phyloP scores from a whole-genome alignment of 805 yeast species.

The Ogataea glucozyma region DNA sequence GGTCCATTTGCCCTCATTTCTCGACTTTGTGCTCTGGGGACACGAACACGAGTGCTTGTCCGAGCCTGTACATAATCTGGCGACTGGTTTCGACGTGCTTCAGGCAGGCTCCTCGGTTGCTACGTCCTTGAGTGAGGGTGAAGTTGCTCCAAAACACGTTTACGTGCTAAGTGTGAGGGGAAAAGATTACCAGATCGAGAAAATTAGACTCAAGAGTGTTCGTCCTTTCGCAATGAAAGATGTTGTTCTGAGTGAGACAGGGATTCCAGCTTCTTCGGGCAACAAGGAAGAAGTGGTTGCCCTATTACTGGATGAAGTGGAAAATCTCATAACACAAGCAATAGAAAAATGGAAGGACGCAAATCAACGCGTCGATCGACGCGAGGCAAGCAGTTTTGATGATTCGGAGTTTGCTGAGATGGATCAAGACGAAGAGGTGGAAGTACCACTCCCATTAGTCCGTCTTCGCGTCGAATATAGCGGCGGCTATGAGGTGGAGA shows the following conservation, averaged over 20 bases:
- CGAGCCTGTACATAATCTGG: constrained; percentile 58
- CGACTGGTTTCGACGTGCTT: constrained; percentile 69
- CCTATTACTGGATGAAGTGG: constrained; percentile 64
- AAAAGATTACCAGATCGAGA: constrained; percentile 54
- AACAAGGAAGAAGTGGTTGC: constrained; percentile 60
- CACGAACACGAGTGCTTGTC: constrained; percentile 96
- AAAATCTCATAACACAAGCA: constrained; percentile 63
- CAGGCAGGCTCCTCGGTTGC: constrained; percentile 96
- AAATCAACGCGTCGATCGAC: constrained; percentile 10
- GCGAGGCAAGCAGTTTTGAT: background rate
- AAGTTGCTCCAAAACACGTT: constrained; percentile 70
- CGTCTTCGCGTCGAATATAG: constrained; percentile 84
- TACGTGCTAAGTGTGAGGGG: constrained; percentile 70
- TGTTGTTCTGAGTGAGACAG: constrained; percentile 53
- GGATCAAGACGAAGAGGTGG: constrained; percentile 33
- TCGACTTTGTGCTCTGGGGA: constrained; percentile 92
- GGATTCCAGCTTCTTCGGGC: constrained; percentile 59
- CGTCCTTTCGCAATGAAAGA: constrained; percentile 82
- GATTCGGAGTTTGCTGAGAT: constrained; percentile 18
- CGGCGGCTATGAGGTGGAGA: constrained; percentile 90
- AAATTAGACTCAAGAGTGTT: constrained; percentile 65
- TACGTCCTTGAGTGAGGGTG: constrained; percentile 85
- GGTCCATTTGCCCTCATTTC: constrained; percentile 72
- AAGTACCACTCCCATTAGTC: constrained; percentile 78
- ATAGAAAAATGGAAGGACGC: constrained; percentile 44